Evolutionary conservation across 2,329 filamentous ascomycete genomes (phyloP).

Genomic region (Fusarium oxysporum): DNA sequence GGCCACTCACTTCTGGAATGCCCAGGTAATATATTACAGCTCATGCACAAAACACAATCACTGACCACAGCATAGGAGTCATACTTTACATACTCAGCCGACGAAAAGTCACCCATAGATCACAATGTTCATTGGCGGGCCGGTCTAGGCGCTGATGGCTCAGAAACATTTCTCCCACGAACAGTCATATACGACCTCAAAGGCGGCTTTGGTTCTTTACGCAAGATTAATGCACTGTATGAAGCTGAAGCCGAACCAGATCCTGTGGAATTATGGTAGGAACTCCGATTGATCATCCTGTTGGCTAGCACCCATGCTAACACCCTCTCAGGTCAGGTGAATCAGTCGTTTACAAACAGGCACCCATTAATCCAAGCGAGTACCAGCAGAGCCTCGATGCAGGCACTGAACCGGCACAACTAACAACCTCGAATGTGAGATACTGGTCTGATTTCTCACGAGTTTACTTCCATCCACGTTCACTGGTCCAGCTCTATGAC

Average conservation of each 20-base stretch:
- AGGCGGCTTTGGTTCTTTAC: slow-evolving; percentile 88
- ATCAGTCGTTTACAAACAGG: slow-evolving; percentile 75
- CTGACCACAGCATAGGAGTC: slow-evolving; percentile 74
- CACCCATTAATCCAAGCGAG: slow-evolving; percentile 74
- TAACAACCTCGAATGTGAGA: slow-evolving; percentile 79
- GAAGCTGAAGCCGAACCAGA: slow-evolving; percentile 61
- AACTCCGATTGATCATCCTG: neutral
- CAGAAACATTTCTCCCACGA: slow-evolving; percentile 91
- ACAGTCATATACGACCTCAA: slow-evolving; percentile 96
- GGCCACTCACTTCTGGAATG: slow-evolving; percentile 97
- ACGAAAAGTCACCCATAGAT: slow-evolving; percentile 50
- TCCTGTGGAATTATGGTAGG: slow-evolving; percentile 51
- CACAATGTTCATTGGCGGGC: slow-evolving; percentile 85
- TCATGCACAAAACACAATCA: neutral
- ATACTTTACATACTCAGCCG: slow-evolving; percentile 87
- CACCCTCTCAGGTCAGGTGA: slow-evolving; percentile 67
- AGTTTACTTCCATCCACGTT: slow-evolving; percentile 91
- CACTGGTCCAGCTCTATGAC: slow-evolving; percentile 87
- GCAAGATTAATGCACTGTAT: slow-evolving; percentile 90
- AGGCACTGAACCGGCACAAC: slow-evolving; percentile 72
- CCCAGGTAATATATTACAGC: slow-evolving; percentile 68
- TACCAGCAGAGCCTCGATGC: slow-evolving; percentile 86
- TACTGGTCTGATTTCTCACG: slow-evolving; percentile 98
- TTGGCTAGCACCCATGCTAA: neutral
- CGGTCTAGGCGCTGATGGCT: slow-evolving; percentile 83